A percentile compares a stretch with the other conserved stretches of the same genome.
phyloP scores from a whole-genome alignment of 2,329 filamentous ascomycete genomes.

The Emericellopsis atlantica region DNA sequence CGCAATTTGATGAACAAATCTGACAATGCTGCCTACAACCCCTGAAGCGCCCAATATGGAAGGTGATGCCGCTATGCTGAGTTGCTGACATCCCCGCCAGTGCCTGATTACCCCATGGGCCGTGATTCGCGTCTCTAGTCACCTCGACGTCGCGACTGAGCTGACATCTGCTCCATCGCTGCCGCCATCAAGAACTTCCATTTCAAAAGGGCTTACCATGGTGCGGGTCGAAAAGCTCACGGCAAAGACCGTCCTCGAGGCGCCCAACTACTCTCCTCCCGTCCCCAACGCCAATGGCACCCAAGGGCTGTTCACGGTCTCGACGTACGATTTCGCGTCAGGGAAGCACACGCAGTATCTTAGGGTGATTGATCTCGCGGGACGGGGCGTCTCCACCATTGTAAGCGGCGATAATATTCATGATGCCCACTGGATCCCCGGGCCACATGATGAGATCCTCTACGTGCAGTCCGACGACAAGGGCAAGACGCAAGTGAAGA shows the following conservation, averaged over 20 bases:
- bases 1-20: too few relatives aligned
- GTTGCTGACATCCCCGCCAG: too few relatives aligned
- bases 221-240: slow-evolving; percentile 13
- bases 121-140: too few relatives aligned
- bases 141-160: too few relatives aligned
- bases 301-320: slow-evolving; percentile 25
- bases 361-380: slow-evolving; percentile 18
- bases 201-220: slow-evolving; percentile 1
- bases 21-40: too few relatives aligned
- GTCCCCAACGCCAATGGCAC: slow-evolving; percentile 26
- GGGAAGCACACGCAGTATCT: slow-evolving; percentile 16
- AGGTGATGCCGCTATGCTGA: too few relatives aligned
- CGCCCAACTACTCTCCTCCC: slow-evolving; percentile 16
- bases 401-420: slow-evolving; percentile 14
- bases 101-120: too few relatives aligned
- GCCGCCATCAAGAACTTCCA: not conserved
- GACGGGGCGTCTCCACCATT: slow-evolving; percentile 12
- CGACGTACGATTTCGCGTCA: slow-evolving; percentile 18
- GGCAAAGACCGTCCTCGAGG: slow-evolving; percentile 16
- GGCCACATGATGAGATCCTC: slow-evolving; percentile 13
- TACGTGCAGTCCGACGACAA: slow-evolving; percentile 15
- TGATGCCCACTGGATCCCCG: slow-evolving; percentile 23
- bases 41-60: too few relatives aligned
- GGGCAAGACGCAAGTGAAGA: slow-evolving; percentile 18
- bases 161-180: not conserved